Evolutionary conservation across 2,329 filamentous ascomycete species (phyloP), one percentile per base, ranked within the genome.

Genomic region (Paramyrothecium roridum): DNA sequence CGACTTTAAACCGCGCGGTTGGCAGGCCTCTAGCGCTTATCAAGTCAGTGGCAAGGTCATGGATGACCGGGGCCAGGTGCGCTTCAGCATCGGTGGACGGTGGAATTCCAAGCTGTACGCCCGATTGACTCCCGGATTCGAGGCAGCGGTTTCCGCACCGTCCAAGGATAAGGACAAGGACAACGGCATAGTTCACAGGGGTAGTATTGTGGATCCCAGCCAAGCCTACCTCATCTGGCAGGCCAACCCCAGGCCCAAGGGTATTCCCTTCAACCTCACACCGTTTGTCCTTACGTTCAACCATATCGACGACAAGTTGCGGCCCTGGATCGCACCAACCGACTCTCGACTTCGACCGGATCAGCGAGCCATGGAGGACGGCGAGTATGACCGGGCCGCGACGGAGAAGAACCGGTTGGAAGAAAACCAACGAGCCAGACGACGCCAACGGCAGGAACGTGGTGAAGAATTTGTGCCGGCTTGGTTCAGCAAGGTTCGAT

Each of bases 61-160:
- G 52, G 93, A 95, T 65, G 79, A 83, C 4, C 78, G 86, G 49
- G 92, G 92, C n/a, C 84, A 86, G 37, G 90, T 95, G 10, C 86
- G 89, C 52, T 93, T 95, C 83, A 93, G 88, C 69, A 85, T 99
- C 57, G 95, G 93, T 45, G 95, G 95, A 1, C 87, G 92, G 37
- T 99, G 95, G 95, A 98, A 98, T 72, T 95, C 96, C 68, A 96
- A 93, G 73, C 87, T 99, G 56, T 99, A 97, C 69, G 95, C 93
- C 7, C 90, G 95, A 26, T 82, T 93, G 61, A 97, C 93, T 0
- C 93, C 93, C 1, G 95, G 93, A 4, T 97, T 89, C 68, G 92
- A 98, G 70, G 90, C 85, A 12, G 75, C 85, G 2, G 81, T 91
- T 4, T 86, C 85, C 52, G 84, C 84, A 72, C 72, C 49, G 20